Base-by-base conservation (phyloP, 257 asterid species). In the Coffea eugenioides region DNA sequence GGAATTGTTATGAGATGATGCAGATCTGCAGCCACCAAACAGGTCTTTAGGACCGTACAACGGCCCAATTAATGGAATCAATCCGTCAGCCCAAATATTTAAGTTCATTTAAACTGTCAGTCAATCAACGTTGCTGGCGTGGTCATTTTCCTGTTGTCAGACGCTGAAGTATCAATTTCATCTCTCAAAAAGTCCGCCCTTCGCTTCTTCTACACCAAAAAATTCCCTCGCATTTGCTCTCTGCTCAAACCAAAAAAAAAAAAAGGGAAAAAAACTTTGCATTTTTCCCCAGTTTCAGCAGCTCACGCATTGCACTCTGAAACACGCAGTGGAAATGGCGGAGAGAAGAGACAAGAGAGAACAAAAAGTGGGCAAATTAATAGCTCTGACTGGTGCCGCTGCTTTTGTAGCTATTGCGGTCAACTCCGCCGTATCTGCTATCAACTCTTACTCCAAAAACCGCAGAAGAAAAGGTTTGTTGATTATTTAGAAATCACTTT, bases 371-470 rank as follows among this genome's bases (percentile, higher is more conserved):
- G 43, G 65, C 12, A 88, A 83, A 57, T 77, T 88, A n/a, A 39
- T 95, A 43, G 98, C 90, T 82, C 74, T 93, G 79, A 92, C 98
- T 76, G 99, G 97, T n/a, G 96, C 91, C 68, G 97, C 97, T 76
- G 97, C 99, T 71, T 80, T 93, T 68, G 81, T 91, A 15, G 96
- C 94, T 73, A 88, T 92, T 25, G 97, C 95, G 39, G 89, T 92
- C 90, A 93, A 88, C 90, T 87, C 93, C 73, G 93, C 93, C 82
- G 77, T 88, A 83, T 25, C 83, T 73, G 92, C 92, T 39, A 81
- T 92, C 83, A 87, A 83, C 67, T 66, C 85, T 68, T 94, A 87
- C 84, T 65, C 86, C 64, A 88, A 89, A 73, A 94, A 84, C 78
- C 93, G 88, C 82, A 95, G 81, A 73, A 89, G 77, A 82, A 95